Conservation (phyloP, 305 asterid species). For the Lippia alba region DNA sequence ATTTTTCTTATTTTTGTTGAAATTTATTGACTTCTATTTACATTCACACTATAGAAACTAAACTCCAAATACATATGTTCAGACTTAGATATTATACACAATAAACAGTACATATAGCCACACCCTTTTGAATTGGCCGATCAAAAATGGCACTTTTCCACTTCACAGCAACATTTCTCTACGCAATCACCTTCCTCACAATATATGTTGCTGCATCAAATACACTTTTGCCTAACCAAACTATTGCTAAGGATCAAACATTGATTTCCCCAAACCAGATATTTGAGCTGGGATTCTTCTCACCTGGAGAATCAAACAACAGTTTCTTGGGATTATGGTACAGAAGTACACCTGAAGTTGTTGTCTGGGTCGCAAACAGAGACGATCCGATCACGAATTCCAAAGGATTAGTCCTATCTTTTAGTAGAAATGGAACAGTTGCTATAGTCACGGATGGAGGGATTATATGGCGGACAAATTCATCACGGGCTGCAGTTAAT, state of each 20-base stretch:
- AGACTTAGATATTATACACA: neutral
- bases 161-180: neutral
- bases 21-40: no score
- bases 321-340: slow-evolving; percentile 41
- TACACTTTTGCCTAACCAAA: slow-evolving; percentile 37
- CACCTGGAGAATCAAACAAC: slow-evolving; percentile 33
- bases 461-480: neutral
- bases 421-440: slow-evolving; percentile 32
- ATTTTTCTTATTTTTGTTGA: no score
- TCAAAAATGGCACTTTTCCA: slow-evolving; percentile 4
- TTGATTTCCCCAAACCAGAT: slow-evolving; percentile 32
- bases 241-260: slow-evolving; percentile 26
- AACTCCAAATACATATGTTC: neutral
- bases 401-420: slow-evolving; percentile 1
- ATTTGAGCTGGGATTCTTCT: slow-evolving; percentile 46
- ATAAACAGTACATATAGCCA: neutral
- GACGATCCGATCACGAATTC: slow-evolving; percentile 20
- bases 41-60: no score
- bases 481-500: neutral
- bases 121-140: neutral
- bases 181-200: slow-evolving; percentile 12
- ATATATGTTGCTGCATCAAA: slow-evolving; percentile 27
- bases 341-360: slow-evolving; percentile 37
- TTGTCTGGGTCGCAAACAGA: slow-evolving; percentile 42
- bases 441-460: slow-evolving; percentile 8